phyloP scores from a whole-genome alignment of 2,329 filamentous ascomycete species.

The Pseudogymnoascus destructans region DNA sequence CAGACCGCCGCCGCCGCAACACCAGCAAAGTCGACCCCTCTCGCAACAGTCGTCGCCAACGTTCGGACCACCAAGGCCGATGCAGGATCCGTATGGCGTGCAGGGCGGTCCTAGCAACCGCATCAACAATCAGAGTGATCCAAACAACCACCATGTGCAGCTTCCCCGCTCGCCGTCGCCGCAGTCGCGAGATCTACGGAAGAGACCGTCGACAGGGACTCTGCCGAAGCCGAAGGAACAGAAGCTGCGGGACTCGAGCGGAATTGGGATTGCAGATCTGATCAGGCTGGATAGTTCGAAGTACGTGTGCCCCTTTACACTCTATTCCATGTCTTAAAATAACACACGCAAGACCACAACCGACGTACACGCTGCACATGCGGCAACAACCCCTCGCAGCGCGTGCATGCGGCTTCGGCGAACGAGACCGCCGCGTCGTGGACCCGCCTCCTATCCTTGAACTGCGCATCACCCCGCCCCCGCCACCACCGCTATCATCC shows the following conservation, averaged over 20 bases:
- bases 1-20: background rate
- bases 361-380: slow-evolving; percentile 35
- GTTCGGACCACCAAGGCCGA: background rate
- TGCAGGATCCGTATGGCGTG: background rate
- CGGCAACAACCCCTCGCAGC: slow-evolving; percentile 70
- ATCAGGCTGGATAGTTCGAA: background rate
- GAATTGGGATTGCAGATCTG: background rate
- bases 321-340: background rate
- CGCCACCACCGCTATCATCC: background rate
- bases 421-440: slow-evolving; percentile 67
- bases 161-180: background rate
- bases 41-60: background rate
- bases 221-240: background rate
- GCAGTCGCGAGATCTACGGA: background rate
- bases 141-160: background rate
- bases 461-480: slow-evolving; percentile 48
- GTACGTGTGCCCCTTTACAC: background rate
- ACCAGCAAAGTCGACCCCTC: background rate
- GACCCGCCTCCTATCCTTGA: slow-evolving; percentile 76
- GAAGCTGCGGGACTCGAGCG: background rate
- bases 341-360: slow-evolving; percentile 5
- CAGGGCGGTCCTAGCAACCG: background rate
- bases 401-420: slow-evolving; percentile 70
- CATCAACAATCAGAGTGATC: background rate
- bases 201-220: background rate